phyloP scores from a whole-genome alignment of 2,329 filamentous ascomycete genomes.

The Colletotrichum shisoi region DNA sequence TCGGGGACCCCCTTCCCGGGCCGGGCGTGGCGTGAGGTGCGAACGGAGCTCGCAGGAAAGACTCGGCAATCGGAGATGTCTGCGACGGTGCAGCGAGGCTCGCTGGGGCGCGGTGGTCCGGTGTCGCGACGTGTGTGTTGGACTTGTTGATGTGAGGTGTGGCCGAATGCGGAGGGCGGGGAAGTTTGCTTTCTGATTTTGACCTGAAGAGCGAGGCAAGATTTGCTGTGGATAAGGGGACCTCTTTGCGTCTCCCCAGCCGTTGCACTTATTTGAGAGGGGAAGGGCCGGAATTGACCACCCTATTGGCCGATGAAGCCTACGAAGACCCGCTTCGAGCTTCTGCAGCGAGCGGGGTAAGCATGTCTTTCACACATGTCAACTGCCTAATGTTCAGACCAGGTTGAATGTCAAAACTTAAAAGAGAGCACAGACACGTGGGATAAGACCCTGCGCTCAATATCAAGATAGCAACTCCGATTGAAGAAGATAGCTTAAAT shows the following conservation, averaged over 20 bases:
- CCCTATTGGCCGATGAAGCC: conserved; percentile 16
- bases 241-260: conserved; percentile 31
- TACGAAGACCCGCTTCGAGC: conserved; percentile 16
- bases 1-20: conserved; percentile 38
- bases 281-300: conserved; percentile 6
- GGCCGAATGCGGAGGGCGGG: conserved; percentile 41
- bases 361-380: conserved; percentile 32
- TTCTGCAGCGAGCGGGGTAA: conserved; percentile 31
- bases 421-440: conserved; percentile 30
- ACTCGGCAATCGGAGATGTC: conserved; percentile 34
- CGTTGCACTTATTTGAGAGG: conserved; percentile 20
- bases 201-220: conserved; percentile 39
- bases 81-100: conserved; percentile 35
- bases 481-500: conserved; percentile 11
- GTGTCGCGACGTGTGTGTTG: conserved; percentile 40
- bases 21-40: conserved; percentile 33
- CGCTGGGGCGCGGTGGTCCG: conserved; percentile 39
- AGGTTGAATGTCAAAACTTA: conserved; percentile 5
- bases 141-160: conserved; percentile 35
- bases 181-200: conserved; percentile 36
- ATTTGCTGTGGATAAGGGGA: conserved; percentile 38
- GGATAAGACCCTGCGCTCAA: conserved; percentile 4
- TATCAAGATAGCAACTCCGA: not conserved
- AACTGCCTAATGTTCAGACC: conserved; percentile 18
- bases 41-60: conserved; percentile 28